Base-by-base conservation (phyloP, 1,139 yeast genomes). In the Protomyces arabidopsidicola region DNA sequence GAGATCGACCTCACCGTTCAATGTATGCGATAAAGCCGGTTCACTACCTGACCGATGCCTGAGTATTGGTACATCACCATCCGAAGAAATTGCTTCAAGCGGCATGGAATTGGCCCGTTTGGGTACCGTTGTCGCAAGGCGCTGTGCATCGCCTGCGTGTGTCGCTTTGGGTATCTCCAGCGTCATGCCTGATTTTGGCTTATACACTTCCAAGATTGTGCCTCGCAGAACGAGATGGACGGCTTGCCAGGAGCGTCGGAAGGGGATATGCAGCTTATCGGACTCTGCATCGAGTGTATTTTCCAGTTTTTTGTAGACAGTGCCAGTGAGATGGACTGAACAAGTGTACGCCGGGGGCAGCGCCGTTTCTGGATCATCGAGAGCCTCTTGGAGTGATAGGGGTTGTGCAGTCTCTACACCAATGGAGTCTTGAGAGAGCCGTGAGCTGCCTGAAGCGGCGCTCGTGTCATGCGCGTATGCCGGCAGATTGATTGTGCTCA, bases 261-360 rank as follows among this genome's bases (percentile, higher is more conserved):
- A 58, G 24, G 62, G 62, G 24, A 34, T 34, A 22, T 58, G 52
- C 39, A 52, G 31, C 31, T 51, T 34, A 10, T 55, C 62, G 3
- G 36, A 6, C 27, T 27, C 39, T 48, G 48, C 55, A 22, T 36
- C 45, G 39, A 52, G 27, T 10, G 56, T 42, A 34, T 58, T 58
- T 50, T 58, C 62, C 42, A 58, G 8, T 38, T 58, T 58, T 24
- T 53, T 22, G 34, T 10, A 52, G 10, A 52, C 52, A 14, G 51
- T 45, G 20, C 62, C 62, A n/a, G 52, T 39, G 24, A 55, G 51
- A n/a, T 45, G 45, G 45, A 58, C 62, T 18, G 62, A 51, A 31
- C 62, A 58, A 16, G 42, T 22, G 42, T 58, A 58, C 31, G 38
- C 55, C 14, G 62, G 62, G 5, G 56, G 56, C 22, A 18, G 22